Conservation (phyloP, 2,329 filamentous ascomycete genomes). For the Nemania serpens region DNA sequence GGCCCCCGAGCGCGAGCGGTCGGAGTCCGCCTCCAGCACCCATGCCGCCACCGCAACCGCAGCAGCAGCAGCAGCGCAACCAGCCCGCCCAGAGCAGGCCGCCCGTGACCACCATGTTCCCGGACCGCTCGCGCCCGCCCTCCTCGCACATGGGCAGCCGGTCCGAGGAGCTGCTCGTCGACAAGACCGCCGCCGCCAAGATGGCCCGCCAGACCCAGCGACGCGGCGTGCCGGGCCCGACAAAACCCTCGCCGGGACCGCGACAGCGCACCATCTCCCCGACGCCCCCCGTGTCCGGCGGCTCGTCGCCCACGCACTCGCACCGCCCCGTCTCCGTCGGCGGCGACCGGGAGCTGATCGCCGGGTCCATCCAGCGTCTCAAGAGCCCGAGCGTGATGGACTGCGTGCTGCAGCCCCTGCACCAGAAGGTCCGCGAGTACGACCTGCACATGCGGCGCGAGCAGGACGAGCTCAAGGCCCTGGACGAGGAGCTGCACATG, state of each 20-base stretch:
- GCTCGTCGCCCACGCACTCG: slow-evolving; percentile 31
- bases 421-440: slow-evolving; percentile 52
- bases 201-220: slow-evolving; percentile 38
- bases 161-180: slow-evolving; percentile 41
- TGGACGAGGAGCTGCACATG: slow-evolving; percentile 50
- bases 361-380: slow-evolving; percentile 46
- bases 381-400: slow-evolving; percentile 50
- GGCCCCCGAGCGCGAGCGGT: slow-evolving; percentile 4
- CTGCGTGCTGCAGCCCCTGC: slow-evolving; percentile 51
- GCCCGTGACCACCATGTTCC: slow-evolving; percentile 38
- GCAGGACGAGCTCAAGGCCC: slow-evolving; percentile 47
- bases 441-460: slow-evolving; percentile 48
- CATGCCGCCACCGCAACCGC: slow-evolving; percentile 29
- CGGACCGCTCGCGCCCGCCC: slow-evolving; percentile 33
- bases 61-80: slow-evolving; percentile 31
- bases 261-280: slow-evolving; percentile 36
- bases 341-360: slow-evolving; percentile 20
- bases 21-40: slow-evolving; percentile 22
- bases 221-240: slow-evolving; percentile 24
- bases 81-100: slow-evolving; percentile 36
- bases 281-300: slow-evolving; percentile 30
- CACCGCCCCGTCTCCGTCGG: slow-evolving; percentile 20
- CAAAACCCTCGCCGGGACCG: slow-evolving; percentile 26
- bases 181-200: slow-evolving; percentile 31
- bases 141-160: slow-evolving; percentile 41